phyloP scores from a whole-genome alignment of 305 asterid genomes.

The Fraxinus floribunda region DNA sequence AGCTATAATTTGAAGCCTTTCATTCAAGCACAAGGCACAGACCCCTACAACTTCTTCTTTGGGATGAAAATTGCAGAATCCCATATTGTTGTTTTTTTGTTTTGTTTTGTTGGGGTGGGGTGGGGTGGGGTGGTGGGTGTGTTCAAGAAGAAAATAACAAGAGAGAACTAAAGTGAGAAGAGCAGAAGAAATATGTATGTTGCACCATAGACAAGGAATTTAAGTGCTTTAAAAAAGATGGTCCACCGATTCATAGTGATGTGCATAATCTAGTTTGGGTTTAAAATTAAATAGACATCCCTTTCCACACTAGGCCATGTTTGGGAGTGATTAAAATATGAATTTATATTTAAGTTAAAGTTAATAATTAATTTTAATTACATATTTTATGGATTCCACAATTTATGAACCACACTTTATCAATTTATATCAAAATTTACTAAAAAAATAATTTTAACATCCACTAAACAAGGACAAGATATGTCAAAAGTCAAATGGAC shows the following conservation, averaged over 20 bases:
- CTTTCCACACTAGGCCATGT: background rate
- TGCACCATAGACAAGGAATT: background rate
- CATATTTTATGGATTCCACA: no score
- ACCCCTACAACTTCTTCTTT: conserved; percentile 33
- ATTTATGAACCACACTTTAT: no score
- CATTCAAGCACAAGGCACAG: conserved; percentile 42
- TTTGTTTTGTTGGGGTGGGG: background rate
- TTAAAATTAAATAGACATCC: background rate
- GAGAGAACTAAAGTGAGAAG: background rate
- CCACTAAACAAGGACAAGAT: no score
- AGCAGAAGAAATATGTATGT: background rate
- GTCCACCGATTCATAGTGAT: background rate
- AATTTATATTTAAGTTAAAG: no score
- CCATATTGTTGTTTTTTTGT: background rate
- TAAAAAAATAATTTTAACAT: no score
- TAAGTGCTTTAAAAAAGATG: background rate
- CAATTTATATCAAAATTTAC: no score
- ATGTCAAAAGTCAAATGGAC: no score
- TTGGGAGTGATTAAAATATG: no score
- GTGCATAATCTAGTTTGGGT: background rate
- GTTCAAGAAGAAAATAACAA: background rate
- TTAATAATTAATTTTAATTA: no score
- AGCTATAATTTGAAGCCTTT: conserved; percentile 38
- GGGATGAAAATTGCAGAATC: conserved; percentile 42
- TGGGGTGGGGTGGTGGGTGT: background rate